Base-by-base conservation (phyloP, 345 rosid genomes). In the Iberis pinnata region DNA sequence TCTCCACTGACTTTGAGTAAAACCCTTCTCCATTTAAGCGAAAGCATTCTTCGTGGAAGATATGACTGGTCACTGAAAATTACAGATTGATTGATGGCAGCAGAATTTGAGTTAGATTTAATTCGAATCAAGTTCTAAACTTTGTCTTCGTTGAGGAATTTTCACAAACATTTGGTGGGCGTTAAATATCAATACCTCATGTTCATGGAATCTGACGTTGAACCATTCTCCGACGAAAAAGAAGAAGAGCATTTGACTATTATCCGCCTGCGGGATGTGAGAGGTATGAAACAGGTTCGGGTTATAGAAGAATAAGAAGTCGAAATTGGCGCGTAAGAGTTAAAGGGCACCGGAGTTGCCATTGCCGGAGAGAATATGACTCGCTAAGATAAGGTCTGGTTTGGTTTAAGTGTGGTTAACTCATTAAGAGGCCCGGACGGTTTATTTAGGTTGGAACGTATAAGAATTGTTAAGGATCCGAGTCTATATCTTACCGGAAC, bases 1-100 rank as follows among this genome's bases (percentile, higher is more conserved):
- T 90, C 96, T 54, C 95, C 96, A 44, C 95, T 90, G 35, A 87
- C 98, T 76, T 90, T 90, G 56, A 90, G 98, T 74, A 87, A 79
- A 54, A 84, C 98, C 73, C 98, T 87, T 67, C 51, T 81, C 96
- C 98, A 90, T 68, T 72, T 90, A 68, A 59, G 61, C 35, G 95
- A 60, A 70, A 76, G 56, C 72, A 80, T 59, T 26, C 88, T 56
- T n/a, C n/a, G n/a, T 49, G 90, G 38, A 61, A 73, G 56, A 29
- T 77, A 79, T 35, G 80, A 64, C 55, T 76, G 73, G 56, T 96
- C 78, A n/a, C n/a, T n/a, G n/a, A n/a, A n/a, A n/a, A n/a, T n/a
- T n/a, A n/a, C n/a, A n/a, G n/a, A n/a, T n/a, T n/a, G n/a, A n/a
- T n/a, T n/a, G n/a, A n/a, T n/a, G n/a, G n/a, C n/a, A n/a, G n/a